Conservation (phyloP, 306 rosid species). For the Adenanthera pavonina region DNA sequence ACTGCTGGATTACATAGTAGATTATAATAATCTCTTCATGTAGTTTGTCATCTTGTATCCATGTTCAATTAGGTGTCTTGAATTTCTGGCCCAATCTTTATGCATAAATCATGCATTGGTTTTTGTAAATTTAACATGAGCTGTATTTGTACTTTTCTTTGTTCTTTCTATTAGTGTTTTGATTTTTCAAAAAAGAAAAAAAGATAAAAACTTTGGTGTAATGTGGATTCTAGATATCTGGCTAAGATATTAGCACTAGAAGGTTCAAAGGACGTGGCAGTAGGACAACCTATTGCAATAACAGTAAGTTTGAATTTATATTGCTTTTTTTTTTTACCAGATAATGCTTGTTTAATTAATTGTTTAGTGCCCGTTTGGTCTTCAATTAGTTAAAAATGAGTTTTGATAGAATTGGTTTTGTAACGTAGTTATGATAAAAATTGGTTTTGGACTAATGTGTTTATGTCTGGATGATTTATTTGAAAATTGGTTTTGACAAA, state of each 20-base stretch:
- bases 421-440: no score
- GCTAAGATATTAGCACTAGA: slow-evolving; percentile 86
- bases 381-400: no score
- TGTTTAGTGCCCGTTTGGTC: no score
- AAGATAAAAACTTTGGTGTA: slow-evolving; percentile 1
- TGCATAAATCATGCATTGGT: slow-evolving; percentile 17
- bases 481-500: no score
- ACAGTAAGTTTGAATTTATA: slow-evolving; percentile 67
- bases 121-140: slow-evolving; percentile 20
- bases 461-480: no score
- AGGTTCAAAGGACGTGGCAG: slow-evolving; percentile 92
- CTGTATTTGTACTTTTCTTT: slow-evolving; percentile 29
- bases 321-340: slow-evolving; percentile 13
- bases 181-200: background rate
- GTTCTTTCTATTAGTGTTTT: slow-evolving; percentile 7
- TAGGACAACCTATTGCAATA: slow-evolving; percentile 95
- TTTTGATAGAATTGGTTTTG: no score
- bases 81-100: slow-evolving; percentile 29
- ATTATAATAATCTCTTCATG: slow-evolving; percentile 10
- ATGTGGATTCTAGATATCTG: slow-evolving; percentile 68
- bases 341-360: slow-evolving; percentile 30
- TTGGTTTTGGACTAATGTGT: no score
- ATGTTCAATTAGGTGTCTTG: background rate
- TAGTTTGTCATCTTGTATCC: slow-evolving; percentile 5
- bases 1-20: slow-evolving; percentile 19